phyloP scores from a whole-genome alignment of 306 rosid genomes.

The Alnus rubra region DNA sequence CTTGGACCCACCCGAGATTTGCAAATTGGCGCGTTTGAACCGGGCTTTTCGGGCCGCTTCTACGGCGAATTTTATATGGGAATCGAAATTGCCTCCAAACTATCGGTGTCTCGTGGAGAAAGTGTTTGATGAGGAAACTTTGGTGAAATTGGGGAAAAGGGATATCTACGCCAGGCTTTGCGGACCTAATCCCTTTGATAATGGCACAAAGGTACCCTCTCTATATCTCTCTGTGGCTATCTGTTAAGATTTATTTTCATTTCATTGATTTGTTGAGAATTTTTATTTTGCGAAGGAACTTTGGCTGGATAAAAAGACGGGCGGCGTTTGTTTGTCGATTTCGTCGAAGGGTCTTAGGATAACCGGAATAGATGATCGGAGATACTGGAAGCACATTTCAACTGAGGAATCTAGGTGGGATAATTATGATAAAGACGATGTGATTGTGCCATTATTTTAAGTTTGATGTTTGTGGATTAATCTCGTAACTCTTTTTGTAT shows the following conservation, averaged over 20 bases:
- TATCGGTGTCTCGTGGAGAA: constrained; percentile 54
- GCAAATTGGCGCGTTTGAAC: constrained; percentile 68
- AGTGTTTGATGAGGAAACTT: constrained; percentile 41
- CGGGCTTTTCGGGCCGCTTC: constrained; percentile 78
- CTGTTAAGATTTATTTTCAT: constrained; percentile 12
- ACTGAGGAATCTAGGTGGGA: constrained; percentile 82
- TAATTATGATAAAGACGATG: not conserved
- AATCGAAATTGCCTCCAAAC: constrained; percentile 72
- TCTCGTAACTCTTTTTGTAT: not conserved
- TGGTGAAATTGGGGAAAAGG: constrained; percentile 49
- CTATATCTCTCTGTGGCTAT: not conserved
- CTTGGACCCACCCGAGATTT: constrained; percentile 73
- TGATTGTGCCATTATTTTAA: not conserved
- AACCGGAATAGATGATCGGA: constrained; percentile 90
- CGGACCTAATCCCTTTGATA: constrained; percentile 54
- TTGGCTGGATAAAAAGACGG: constrained; percentile 71
- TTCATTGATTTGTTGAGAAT: not conserved
- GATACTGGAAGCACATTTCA: constrained; percentile 83
- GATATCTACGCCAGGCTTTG: constrained; percentile 74
- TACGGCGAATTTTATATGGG: constrained; percentile 85
- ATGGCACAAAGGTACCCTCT: constrained; percentile 62
- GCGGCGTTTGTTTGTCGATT: constrained; percentile 64
- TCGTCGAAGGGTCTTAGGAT: constrained; percentile 70
- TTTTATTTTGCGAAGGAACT: constrained; percentile 53
- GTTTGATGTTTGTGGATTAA: not conserved